phyloP scores from a whole-genome alignment of 768 basidiomycete genomes.

The Krasilnikovozyma curviuscula region DNA sequence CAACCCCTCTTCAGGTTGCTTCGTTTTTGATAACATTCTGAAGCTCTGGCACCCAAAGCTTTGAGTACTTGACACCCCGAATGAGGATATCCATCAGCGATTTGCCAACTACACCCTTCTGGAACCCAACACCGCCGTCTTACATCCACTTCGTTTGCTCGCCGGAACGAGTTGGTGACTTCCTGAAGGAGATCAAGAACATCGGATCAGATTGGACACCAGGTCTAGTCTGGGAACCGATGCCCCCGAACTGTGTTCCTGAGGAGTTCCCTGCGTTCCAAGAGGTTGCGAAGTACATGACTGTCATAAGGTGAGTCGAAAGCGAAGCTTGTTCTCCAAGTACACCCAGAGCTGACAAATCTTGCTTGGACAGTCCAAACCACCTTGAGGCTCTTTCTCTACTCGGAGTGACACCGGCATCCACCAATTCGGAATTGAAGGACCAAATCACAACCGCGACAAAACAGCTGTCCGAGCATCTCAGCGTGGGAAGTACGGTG shows the following conservation, averaged over 20 bases:
- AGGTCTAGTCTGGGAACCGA: slow-evolving; percentile 39
- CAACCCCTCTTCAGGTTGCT: not conserved
- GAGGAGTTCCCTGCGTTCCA: not conserved
- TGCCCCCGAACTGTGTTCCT: not conserved
- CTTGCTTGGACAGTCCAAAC: slow-evolving; percentile 7
- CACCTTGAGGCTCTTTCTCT: slow-evolving; percentile 10
- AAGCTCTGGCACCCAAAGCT: slow-evolving; percentile 31
- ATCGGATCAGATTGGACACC: slow-evolving; percentile 18
- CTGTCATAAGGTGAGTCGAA: no score
- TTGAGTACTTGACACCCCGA: slow-evolving; percentile 55
- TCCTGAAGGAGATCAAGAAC: slow-evolving; percentile 43
- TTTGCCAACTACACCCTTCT: slow-evolving; percentile 36
- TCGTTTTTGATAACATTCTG: not conserved
- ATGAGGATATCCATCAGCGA: slow-evolving; percentile 54
- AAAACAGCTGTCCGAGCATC: not conserved
- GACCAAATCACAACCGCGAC: not conserved
- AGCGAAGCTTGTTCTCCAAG: no score
- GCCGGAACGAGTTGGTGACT: slow-evolving; percentile 45
- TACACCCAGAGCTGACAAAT: no score
- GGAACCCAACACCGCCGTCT: slow-evolving; percentile 24
- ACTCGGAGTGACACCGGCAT: not conserved
- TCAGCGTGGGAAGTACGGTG: not conserved
- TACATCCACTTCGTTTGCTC: slow-evolving; percentile 72
- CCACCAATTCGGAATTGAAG: not conserved
- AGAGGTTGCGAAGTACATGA: not conserved